These are phyloP conservation scores for Pseudogymnoascus sp. DNA, from an alignment of 2,329 filamentous ascomycete species.

Conservation along the genomic window DNA sequence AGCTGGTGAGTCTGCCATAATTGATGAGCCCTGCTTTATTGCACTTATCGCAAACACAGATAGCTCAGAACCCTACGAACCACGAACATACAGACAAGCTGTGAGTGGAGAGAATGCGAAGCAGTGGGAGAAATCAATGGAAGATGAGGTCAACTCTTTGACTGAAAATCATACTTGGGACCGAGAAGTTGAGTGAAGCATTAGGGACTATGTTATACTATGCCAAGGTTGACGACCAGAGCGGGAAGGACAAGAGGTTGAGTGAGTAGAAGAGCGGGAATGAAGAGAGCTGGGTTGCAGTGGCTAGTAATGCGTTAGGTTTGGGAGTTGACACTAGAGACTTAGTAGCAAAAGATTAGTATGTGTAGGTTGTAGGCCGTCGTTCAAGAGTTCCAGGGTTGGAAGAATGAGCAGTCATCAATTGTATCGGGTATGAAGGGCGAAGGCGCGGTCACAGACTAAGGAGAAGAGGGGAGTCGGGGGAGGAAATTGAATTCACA, in stretches of 20 bases:
- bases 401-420: neutral
- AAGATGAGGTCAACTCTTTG: too few species aligned
- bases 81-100: too few species aligned
- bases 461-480: neutral
- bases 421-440: neutral
- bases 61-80: too few species aligned
- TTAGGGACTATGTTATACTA: neutral
- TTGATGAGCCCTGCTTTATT: too few species aligned
- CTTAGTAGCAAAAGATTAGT: slow-evolving; percentile 9
- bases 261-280: slow-evolving; percentile 23
- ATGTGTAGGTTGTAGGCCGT: neutral
- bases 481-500: slow-evolving; percentile 1
- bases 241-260: neutral
- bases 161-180: too few species aligned
- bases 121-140: too few species aligned
- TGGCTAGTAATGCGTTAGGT: neutral
- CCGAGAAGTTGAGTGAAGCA: neutral
- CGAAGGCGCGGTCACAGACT: neutral
- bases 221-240: neutral
- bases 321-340: neutral
- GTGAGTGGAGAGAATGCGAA: too few species aligned
- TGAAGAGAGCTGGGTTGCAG: neutral
- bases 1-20: too few species aligned
- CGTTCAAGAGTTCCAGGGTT: slow-evolving; percentile 10
- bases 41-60: too few species aligned